These are phyloP conservation scores for Aspergillus nidulans DNA, from an alignment of 495 filamentous ascomycete genomes.

Conservation along the genomic window DNA sequence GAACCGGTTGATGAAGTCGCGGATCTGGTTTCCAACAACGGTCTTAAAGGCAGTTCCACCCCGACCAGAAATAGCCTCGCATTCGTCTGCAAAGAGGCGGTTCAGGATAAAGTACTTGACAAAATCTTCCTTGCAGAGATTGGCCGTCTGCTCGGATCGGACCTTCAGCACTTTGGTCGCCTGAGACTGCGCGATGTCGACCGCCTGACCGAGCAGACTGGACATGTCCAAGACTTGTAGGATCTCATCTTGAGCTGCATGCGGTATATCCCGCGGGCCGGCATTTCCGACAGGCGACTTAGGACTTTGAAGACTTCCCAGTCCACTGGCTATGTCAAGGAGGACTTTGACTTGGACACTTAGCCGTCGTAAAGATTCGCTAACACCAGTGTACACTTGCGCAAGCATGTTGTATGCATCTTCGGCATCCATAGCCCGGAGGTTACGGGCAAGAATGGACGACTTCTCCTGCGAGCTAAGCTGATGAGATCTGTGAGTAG, in stretches of 20 bases:
- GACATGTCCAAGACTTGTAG: constrained; percentile 84
- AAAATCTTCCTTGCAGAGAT: constrained; percentile 72
- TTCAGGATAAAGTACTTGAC: constrained; percentile 91
- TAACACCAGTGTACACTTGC: constrained; percentile 78
- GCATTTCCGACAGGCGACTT: constrained; percentile 8
- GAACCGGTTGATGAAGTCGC: constrained; percentile 75
- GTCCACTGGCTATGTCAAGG: constrained; percentile 86
- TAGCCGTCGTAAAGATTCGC: constrained; percentile 79
- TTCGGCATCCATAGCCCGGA: constrained; percentile 75
- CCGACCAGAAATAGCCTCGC: constrained; percentile 89
- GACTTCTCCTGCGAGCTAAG: constrained; percentile 84
- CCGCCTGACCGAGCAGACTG: constrained; percentile 87
- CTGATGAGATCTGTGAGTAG: constrained; percentile 69
- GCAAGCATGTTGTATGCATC: constrained; percentile 84
- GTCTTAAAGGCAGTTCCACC: constrained; percentile 80
- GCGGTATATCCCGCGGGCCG: constrained; percentile 15
- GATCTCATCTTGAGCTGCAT: constrained; percentile 68
- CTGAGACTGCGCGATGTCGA: constrained; percentile 88
- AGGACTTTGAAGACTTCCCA: constrained; percentile 36
- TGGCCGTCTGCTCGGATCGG: constrained; percentile 75
- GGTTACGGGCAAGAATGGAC: constrained; percentile 81
- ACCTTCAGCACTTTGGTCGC: constrained; percentile 90
- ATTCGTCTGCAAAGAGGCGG: constrained; percentile 91
- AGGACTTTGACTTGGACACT: constrained; percentile 90
- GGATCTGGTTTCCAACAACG: constrained; percentile 86